Percentiles rank a stretch among this genome's conserved stretches.
Evolutionary conservation across 345 rosid species (phyloP).

Genomic region (Salix arbutifolia): DNA sequence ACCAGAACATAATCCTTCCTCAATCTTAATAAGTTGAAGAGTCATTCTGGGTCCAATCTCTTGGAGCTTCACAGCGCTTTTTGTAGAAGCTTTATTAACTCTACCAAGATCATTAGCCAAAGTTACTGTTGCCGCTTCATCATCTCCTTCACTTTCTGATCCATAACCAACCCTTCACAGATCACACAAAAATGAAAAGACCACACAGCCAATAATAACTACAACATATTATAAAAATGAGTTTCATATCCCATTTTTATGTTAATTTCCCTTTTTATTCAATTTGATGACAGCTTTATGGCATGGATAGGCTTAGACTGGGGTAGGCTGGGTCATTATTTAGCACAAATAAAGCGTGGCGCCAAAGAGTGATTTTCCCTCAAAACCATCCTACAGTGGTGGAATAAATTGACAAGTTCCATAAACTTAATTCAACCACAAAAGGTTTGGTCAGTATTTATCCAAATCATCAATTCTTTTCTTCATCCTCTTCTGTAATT

Average conservation of each 20-base stretch:
- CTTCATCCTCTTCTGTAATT: not conserved
- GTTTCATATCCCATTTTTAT: not conserved
- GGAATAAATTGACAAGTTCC: not conserved
- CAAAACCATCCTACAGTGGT: not conserved
- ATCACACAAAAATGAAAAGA: slow-evolving; percentile 1
- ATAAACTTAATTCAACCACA: not conserved
- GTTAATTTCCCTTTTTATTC: not conserved
- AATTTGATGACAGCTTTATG: not conserved
- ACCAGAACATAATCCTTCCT: slow-evolving; percentile 89
- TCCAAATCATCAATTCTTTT: not conserved
- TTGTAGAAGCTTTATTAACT: slow-evolving; percentile 60
- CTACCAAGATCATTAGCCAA: slow-evolving; percentile 69
- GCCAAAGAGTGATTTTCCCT: not conserved
- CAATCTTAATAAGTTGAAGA: slow-evolving; percentile 58
- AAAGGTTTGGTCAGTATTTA: not conserved
- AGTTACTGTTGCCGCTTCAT: slow-evolving; percentile 89
- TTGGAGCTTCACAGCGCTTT: slow-evolving; percentile 84
- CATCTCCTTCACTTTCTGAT: slow-evolving; percentile 95
- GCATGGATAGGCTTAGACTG: not conserved
- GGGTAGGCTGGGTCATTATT: not conserved
- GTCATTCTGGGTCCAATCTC: slow-evolving; percentile 98
- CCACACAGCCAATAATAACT: not conserved
- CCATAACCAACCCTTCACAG: slow-evolving; percentile 77
- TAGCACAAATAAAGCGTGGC: not conserved
- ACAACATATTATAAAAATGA: not conserved